Evolutionary conservation across 768 basidiomycete species (phyloP), one percentile per base, ranked within the genome.

Genomic region (Royoungia palumana): DNA sequence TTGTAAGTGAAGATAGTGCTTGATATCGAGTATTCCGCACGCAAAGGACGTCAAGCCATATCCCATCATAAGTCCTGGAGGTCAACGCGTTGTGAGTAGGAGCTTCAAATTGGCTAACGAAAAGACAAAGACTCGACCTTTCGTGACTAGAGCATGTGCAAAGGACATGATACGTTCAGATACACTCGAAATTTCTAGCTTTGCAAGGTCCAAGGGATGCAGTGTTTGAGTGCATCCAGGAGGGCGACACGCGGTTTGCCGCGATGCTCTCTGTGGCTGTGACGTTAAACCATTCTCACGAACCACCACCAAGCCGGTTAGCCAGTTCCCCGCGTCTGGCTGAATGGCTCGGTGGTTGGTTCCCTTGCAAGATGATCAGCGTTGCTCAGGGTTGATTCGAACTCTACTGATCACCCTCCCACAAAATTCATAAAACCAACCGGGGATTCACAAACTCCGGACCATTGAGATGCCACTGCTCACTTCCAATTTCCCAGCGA

Each of bases 1-100:
- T 72, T 89, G 93, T 3, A 96, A 73, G 65, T 94, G 89, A 50
- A 92, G 77, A 65, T 92, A 89, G 60, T 93, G 85, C 65, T 94
- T 95, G 56, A 90, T 71, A 59, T 94, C 92, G 61, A 94, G 87
- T 27, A 95, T 64, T 1, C 89, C 85, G 38, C 77, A 83, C 6
- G 81, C 62, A 46, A 94, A 73, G n/a, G 94, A 89, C 3, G 81
- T 77, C 38, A 89, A 50, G 25, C 82, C 91, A 38, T 80, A 72
- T 42, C 75, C 72, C 48, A 91, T 70, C 82, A 95, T 93, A 50
- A 93, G 70, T 25, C 85, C 92, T 94, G 55, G 25, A 52, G 5
- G 51, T 30, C 46, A 28, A 28, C 21, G 35, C 36, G 30, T 6
- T 32, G 16, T 53, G 12, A 46, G 46, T 27, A 30, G 19, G 42